Percentiles rank a stretch among this genome's conserved stretches.
Conservation (phyloP, 129 eudicot genomes). For the Helichrysum umbraculigerum region DNA sequence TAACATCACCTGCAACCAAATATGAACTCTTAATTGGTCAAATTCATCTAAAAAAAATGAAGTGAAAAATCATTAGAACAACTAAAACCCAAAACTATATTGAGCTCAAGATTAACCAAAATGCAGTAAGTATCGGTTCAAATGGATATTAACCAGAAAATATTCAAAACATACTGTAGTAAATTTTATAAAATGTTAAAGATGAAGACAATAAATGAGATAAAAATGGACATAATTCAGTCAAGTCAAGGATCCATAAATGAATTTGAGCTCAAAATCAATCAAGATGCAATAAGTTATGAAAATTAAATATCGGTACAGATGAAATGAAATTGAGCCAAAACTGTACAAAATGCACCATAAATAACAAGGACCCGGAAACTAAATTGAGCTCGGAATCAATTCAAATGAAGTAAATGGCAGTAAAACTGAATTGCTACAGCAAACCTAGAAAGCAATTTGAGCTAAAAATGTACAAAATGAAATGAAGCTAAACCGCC, state of each 20-base stretch:
- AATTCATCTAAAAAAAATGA: conserved; percentile 4
- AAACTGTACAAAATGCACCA: conserved; percentile 17
- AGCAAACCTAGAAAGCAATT: not conserved
- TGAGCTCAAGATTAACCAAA: conserved; percentile 20
- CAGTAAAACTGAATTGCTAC: not conserved
- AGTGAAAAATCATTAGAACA: not conserved
- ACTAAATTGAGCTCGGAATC: conserved; percentile 18
- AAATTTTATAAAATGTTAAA: not conserved
- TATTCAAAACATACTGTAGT: conserved; percentile 3
- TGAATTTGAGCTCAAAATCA: conserved; percentile 10
- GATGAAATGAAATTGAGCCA: conserved; percentile 23
- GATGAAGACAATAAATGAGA: not conserved
- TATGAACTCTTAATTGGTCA: conserved; percentile 5
- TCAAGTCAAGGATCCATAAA: not conserved
- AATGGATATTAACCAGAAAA: not conserved
- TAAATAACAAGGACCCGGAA: conserved; percentile 13
- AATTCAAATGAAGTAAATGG: conserved; percentile 15
- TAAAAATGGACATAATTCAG: conserved; percentile 1
- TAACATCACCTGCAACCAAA: conserved; percentile 63
- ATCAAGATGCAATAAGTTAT: conserved; percentile 19
- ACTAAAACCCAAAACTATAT: conserved; percentile 14
- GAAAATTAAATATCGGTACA: conserved; percentile 5
- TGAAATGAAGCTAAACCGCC: not conserved
- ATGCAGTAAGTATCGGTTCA: not conserved
- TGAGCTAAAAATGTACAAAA: not conserved